phyloP scores from a whole-genome alignment of 805 yeast genomes.

The Nakazawaea sp. region DNA sequence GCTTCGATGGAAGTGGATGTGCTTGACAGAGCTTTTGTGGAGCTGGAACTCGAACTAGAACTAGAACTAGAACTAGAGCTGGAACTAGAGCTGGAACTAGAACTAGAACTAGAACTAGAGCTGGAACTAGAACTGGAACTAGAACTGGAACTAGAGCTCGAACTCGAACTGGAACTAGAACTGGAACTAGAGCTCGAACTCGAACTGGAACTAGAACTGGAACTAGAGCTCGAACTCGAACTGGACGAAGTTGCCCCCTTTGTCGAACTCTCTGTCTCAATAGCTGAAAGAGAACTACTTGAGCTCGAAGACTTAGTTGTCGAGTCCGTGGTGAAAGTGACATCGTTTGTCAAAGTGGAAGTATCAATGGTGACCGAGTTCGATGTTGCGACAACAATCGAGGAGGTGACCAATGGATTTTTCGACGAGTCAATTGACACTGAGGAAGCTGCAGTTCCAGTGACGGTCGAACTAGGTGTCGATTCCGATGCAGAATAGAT shows the following conservation, averaged over 20 bases:
- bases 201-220: background rate
- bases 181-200: background rate
- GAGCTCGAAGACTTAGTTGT: background rate
- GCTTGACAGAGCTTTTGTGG: slow-evolving; percentile 12
- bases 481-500: slow-evolving; percentile 14
- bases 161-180: background rate
- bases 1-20: slow-evolving; percentile 10
- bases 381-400: slow-evolving; percentile 19
- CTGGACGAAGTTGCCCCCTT: background rate
- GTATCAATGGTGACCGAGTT: slow-evolving; percentile 20
- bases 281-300: background rate
- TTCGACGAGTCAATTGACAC: slow-evolving; percentile 15
- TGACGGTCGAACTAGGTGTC: background rate
- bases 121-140: slow-evolving; percentile 9
- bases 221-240: slow-evolving; percentile 1
- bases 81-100: slow-evolving; percentile 10
- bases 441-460: background rate
- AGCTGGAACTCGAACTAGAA: slow-evolving; percentile 1
- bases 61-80: slow-evolving; percentile 5
- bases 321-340: slow-evolving; percentile 12
- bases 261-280: background rate
- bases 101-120: background rate
- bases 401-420: slow-evolving; percentile 25
- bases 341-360: slow-evolving; percentile 15
- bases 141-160: background rate